phyloP scores from a whole-genome alignment of 352 stramenopile genomes.

The Globisporangium uncinulatum region DNA sequence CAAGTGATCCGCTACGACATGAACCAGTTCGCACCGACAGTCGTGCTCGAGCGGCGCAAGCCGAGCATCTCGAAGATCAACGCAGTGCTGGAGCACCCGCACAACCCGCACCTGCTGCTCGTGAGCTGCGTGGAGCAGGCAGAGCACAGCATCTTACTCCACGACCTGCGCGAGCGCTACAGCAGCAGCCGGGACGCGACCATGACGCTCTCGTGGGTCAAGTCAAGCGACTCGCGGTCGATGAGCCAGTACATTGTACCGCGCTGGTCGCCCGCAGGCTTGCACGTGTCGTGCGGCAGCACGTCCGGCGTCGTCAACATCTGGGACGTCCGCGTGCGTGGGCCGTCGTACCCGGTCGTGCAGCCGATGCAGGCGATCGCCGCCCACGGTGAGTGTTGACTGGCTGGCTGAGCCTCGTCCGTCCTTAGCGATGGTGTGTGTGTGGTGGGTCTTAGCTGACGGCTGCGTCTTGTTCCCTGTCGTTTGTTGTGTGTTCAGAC shows the following conservation, averaged over 20 bases:
- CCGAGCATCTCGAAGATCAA: constrained; percentile 84
- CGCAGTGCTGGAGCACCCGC: constrained; percentile 69
- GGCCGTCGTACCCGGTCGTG: constrained; percentile 43
- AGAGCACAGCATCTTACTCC: constrained; percentile 64
- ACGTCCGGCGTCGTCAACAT: constrained; percentile 63
- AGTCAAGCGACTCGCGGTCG: constrained; percentile 37
- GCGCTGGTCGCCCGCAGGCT: constrained; percentile 65
- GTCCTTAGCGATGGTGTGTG: background rate
- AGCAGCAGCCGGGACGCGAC: constrained; percentile 19
- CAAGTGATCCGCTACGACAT: constrained; percentile 71
- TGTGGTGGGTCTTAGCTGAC: background rate
- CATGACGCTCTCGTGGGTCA: constrained; percentile 65
- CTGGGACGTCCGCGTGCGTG: constrained; percentile 73
- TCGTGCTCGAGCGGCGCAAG: constrained; percentile 67
- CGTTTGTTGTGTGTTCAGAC: constrained; percentile 25
- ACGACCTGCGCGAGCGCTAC: constrained; percentile 65
- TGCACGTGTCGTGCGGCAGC: constrained; percentile 69
- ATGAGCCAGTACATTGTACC: constrained; percentile 86
- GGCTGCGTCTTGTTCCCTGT: constrained; percentile 6
- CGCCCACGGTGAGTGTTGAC: constrained; percentile 60
- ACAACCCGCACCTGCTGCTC: constrained; percentile 77
- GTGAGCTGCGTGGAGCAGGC: constrained; percentile 63
- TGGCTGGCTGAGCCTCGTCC: background rate
- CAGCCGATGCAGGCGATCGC: constrained; percentile 68
- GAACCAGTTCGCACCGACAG: constrained; percentile 27